Evolutionary conservation across 108 stramenopile genomes (phyloP).

Genomic region (Fragilariopsis cylindrus): DNA sequence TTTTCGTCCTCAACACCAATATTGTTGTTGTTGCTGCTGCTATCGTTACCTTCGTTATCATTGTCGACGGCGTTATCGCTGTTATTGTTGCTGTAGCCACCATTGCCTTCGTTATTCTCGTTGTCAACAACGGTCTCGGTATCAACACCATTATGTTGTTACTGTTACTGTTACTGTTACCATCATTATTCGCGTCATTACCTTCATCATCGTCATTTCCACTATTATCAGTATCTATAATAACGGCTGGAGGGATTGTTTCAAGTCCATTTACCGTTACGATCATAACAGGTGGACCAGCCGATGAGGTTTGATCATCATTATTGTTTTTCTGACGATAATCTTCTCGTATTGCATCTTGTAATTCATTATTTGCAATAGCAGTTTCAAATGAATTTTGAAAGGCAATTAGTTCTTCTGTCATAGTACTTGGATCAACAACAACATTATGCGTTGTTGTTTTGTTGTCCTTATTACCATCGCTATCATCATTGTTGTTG

Average conservation of each 20-base stretch:
- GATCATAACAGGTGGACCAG: constrained; percentile 2
- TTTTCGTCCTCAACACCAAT: background rate
- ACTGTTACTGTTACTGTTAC: constrained; percentile 1
- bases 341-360: constrained; percentile 7
- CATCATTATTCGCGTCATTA: background rate
- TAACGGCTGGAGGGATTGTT: background rate
- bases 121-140: background rate
- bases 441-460: background rate
- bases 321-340: background rate
- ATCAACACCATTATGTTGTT: background rate
- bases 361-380: constrained; percentile 15
- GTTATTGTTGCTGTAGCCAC: background rate
- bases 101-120: background rate
- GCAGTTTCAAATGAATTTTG: constrained; percentile 12
- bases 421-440: constrained; percentile 11
- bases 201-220: background rate
- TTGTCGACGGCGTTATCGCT: background rate
- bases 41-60: background rate
- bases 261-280: background rate
- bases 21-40: background rate
- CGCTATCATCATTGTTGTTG: background rate
- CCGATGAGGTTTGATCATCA: background rate
- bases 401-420: constrained; percentile 13
- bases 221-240: background rate
- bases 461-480: background rate